A percentile compares a stretch with the other conserved stretches of the same genome.
phyloP scores from a whole-genome alignment of 176 grass and related monocot species.

The Paspalum vaginatum region DNA sequence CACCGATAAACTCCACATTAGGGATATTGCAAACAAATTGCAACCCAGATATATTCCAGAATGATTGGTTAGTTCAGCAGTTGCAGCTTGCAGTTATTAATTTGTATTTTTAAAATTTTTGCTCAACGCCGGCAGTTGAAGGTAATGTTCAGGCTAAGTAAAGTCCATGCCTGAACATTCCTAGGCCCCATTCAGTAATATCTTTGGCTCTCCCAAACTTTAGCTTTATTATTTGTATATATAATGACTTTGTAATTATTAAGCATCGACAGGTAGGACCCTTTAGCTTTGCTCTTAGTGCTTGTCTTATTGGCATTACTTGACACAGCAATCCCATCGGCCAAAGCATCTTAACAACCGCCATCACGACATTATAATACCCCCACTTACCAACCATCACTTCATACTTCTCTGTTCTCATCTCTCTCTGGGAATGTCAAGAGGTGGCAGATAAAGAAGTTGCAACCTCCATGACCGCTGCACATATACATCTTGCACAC shows the following conservation, averaged over 20 bases:
- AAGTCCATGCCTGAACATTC: constrained; percentile 38
- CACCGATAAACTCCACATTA: constrained; percentile 8
- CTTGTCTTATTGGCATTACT: constrained; percentile 45
- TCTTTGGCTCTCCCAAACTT: constrained; percentile 21
- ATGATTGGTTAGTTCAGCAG: constrained; percentile 5
- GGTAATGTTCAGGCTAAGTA: constrained; percentile 19
- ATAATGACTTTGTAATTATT: constrained; percentile 33
- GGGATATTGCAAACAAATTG: neutral
- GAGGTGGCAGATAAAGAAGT: constrained; percentile 47
- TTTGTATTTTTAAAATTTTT: neutral
- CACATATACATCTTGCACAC: neutral
- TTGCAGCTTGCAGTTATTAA: neutral
- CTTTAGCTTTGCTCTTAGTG: constrained; percentile 19
- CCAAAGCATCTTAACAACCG: constrained; percentile 52
- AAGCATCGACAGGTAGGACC: constrained; percentile 37
- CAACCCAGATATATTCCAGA: neutral
- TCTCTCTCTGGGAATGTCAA: constrained; percentile 29
- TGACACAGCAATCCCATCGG: constrained; percentile 43
- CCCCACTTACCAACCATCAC: constrained; percentile 51
- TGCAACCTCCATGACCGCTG: constrained; percentile 49
- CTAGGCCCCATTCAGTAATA: neutral
- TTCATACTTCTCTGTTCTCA: neutral
- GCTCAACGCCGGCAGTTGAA: neutral
- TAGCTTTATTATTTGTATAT: constrained; percentile 13
- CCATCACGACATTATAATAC: constrained; percentile 28